Percentiles rank a stretch among this genome's conserved stretches.
Conservation (phyloP, 2,329 filamentous ascomycete species). For the Paraphoma chrysanthemicola region DNA sequence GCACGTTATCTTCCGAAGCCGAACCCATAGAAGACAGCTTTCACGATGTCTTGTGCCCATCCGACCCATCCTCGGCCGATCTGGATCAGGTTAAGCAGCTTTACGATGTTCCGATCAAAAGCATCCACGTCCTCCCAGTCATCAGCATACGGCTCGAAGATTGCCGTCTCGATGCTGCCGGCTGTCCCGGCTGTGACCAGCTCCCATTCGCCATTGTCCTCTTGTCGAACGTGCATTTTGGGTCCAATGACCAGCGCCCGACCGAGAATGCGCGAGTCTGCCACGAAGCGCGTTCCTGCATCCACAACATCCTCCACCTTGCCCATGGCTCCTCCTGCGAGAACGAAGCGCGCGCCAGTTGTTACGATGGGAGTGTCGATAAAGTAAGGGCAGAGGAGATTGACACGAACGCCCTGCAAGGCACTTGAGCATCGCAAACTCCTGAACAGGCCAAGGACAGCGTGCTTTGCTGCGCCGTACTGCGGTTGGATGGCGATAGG, state of each 20-base stretch:
- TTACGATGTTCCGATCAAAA: slow-evolving; percentile 62
- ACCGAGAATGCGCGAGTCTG: slow-evolving; percentile 64
- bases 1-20: slow-evolving; percentile 21
- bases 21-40: slow-evolving; percentile 33
- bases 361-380: slow-evolving; percentile 67
- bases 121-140: slow-evolving; percentile 65
- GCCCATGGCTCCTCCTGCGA: slow-evolving; percentile 64
- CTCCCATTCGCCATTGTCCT: slow-evolving; percentile 44
- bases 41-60: slow-evolving; percentile 51
- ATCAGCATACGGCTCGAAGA: slow-evolving; percentile 69
- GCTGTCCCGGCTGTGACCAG: slow-evolving; percentile 30
- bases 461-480: slow-evolving; percentile 71
- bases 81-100: slow-evolving; percentile 61
- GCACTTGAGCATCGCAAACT: slow-evolving; percentile 60
- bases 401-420: slow-evolving; percentile 64
- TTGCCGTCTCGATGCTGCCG: slow-evolving; percentile 50
- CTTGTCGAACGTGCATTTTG: slow-evolving; percentile 56
- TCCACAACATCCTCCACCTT: slow-evolving; percentile 67
- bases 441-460: slow-evolving; percentile 69
- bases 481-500: slow-evolving; percentile 54
- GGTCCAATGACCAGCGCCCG: slow-evolving; percentile 66
- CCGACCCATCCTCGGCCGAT: slow-evolving; percentile 62
- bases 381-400: slow-evolving; percentile 73
- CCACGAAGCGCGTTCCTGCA: slow-evolving; percentile 67
- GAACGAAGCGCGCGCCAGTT: slow-evolving; percentile 54